Conservation (phyloP, 495 filamentous ascomycete species). For the Talaromyces stipitatus region DNA sequence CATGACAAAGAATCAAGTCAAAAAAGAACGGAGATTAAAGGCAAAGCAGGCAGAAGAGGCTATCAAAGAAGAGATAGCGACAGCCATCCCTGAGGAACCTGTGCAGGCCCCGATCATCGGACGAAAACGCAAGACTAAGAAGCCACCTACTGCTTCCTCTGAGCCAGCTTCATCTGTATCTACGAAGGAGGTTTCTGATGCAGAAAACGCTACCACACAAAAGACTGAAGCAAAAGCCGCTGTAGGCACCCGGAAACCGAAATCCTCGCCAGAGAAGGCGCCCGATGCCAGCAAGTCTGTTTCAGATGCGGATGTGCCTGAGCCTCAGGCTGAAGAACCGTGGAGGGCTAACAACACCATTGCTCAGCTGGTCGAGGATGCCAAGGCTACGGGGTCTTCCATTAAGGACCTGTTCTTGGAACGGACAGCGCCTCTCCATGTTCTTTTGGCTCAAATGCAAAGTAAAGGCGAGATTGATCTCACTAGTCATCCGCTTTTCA, state of each 20-base stretch:
- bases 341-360: constrained; percentile 40
- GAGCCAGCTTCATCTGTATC: constrained; percentile 31
- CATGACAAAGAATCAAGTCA: constrained; percentile 86
- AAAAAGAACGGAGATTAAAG: constrained; percentile 69
- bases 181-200: constrained; percentile 23
- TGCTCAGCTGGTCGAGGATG: constrained; percentile 31
- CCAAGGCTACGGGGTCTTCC: constrained; percentile 24
- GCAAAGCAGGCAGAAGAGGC: constrained; percentile 57
- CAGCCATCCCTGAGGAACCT: constrained; percentile 45
- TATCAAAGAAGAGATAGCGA: constrained; percentile 47
- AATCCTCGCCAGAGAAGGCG: neutral
- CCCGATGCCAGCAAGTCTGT: neutral
- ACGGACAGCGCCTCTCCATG: constrained; percentile 31
- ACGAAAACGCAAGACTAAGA: constrained; percentile 88
- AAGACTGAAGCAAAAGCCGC: constrained; percentile 14
- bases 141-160: constrained; percentile 38
- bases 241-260: neutral
- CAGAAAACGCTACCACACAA: neutral
- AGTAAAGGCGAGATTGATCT: constrained; percentile 39
- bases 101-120: constrained; percentile 78
- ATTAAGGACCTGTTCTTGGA: constrained; percentile 35
- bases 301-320: neutral
- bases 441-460: constrained; percentile 43
- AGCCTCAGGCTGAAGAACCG: constrained; percentile 14
- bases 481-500: constrained; percentile 46